A percentile compares a stretch with the other conserved stretches of the same genome.
phyloP scores from a whole-genome alignment of 352 stramenopile species.

The Poterioochromonas sp. region DNA sequence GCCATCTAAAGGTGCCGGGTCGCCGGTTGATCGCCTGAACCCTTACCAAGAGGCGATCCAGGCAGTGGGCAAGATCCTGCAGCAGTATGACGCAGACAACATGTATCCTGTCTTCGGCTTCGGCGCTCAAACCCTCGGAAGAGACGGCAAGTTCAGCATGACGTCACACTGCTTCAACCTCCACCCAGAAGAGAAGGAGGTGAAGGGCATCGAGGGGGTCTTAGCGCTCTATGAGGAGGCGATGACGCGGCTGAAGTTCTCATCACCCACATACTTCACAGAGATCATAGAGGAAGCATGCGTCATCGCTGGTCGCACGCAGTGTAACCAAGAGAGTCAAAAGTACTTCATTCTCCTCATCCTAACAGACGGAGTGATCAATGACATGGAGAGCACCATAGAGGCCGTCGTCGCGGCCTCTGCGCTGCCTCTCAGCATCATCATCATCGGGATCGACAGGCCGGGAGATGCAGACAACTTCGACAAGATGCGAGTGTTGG shows the following conservation, averaged over 20 bases:
- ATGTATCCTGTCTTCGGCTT: constrained; percentile 49
- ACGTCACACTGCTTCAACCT: constrained; percentile 48
- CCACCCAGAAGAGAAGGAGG: constrained; percentile 62
- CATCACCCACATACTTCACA: constrained; percentile 48
- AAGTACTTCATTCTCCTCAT: constrained; percentile 62
- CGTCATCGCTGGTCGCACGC: constrained; percentile 32
- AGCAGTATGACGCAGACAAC: constrained; percentile 45
- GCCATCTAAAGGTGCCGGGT: constrained; percentile 15
- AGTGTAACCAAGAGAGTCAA: constrained; percentile 40
- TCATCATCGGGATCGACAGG: constrained; percentile 61
- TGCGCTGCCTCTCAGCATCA: constrained; percentile 48
- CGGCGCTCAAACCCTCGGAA: constrained; percentile 48
- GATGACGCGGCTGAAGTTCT: constrained; percentile 42
- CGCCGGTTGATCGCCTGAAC: constrained; percentile 40
- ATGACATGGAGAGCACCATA: constrained; percentile 56
- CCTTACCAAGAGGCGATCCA: constrained; percentile 41
- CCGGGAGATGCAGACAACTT: constrained; percentile 57
- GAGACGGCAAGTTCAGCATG: not conserved
- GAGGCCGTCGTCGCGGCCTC: constrained; percentile 48
- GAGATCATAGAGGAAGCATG: constrained; percentile 44
- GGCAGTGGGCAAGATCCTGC: constrained; percentile 48
- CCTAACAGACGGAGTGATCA: constrained; percentile 64
- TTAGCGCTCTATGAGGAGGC: constrained; percentile 52
- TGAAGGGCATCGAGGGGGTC: constrained; percentile 60
- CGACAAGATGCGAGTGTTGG: constrained; percentile 58